Evolutionary conservation across 164 flowering plant species (phyloP).

Genomic region (Vitis vinifera): ASM3070453v1 NC_081811.1:23024001-23024500

Average conservation of each 20-base stretch:
- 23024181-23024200: constrained; percentile 32
- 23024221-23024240: constrained; percentile 48
- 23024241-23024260: constrained; percentile 34
- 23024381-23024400: constrained; percentile 16
- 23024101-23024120: constrained; percentile 36
- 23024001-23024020: constrained; percentile 35
- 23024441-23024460: constrained; percentile 44
- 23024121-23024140: constrained; percentile 42
- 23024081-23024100: constrained; percentile 40
- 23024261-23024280: constrained; percentile 45
- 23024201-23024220: constrained; percentile 36
- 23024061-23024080: constrained; percentile 15
- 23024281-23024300: constrained; percentile 45
- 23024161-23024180: constrained; percentile 33
- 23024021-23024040: constrained; percentile 49
- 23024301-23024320: constrained; percentile 43
- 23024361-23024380: not conserved
- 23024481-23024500: constrained; percentile 38
- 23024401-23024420: constrained; percentile 32
- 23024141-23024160: constrained; percentile 51
- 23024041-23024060: constrained; percentile 32
- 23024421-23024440: constrained; percentile 36
- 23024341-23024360: constrained; percentile 11
- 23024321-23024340: constrained; percentile 34
- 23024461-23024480: constrained; percentile 37